These are phyloP conservation scores for Alternaria ethzedia DNA, from an alignment of 2,329 filamentous ascomycete species.

Conservation along the genomic window DNA sequence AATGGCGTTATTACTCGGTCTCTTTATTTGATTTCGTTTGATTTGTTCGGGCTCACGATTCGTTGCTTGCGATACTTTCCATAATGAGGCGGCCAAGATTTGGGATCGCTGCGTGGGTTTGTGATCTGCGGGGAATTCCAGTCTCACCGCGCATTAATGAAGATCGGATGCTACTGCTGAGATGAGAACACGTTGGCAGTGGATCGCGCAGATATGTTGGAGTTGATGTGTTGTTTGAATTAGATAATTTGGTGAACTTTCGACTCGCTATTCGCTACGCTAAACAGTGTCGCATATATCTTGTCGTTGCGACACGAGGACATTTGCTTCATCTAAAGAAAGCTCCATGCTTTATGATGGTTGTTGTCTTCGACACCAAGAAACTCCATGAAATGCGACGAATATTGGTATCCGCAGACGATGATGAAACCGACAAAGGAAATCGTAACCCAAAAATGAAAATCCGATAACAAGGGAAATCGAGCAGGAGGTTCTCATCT, in stretches of 20 bases:
- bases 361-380: not conserved
- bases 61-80: not conserved
- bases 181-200: not conserved
- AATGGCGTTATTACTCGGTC: not conserved
- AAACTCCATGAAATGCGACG: conserved; percentile 10
- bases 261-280: not conserved
- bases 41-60: not conserved
- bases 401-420: conserved; percentile 11
- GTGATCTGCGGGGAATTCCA: not conserved
- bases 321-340: conserved; percentile 2
- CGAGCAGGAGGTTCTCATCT: conserved; percentile 14
- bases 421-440: conserved; percentile 2
- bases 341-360: conserved; percentile 1
- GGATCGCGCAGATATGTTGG: not conserved
- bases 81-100: not conserved
- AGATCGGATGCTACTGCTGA: not conserved
- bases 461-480: not conserved
- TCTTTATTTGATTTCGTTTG: no score
- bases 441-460: conserved; percentile 4
- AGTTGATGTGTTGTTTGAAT: conserved; percentile 1
- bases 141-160: not conserved
- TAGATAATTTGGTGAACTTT: conserved; percentile 4
- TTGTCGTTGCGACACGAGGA: not conserved
- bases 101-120: not conserved
- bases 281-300: conserved; percentile 1